Base-by-base conservation (phyloP, 2,329 filamentous ascomycete genomes). In the Fusarium sp. region DNA sequence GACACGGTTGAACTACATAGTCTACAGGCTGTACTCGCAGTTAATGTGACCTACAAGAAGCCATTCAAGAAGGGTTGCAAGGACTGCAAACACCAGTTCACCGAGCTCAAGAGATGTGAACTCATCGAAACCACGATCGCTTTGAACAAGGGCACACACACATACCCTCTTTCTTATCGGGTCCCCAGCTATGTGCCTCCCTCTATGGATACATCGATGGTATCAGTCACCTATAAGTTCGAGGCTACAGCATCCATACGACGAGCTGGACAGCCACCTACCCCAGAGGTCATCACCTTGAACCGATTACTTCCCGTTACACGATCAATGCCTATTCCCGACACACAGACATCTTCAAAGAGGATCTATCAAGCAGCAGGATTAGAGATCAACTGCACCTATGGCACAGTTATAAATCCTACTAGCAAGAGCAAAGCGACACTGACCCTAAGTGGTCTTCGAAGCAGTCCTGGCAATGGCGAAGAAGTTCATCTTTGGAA, bases 121-220 rank as follows among this genome's bases (percentile, higher is more conserved):
- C 58, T 75, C 3, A 50, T 75, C 9, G 42, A n/a, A n/a, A 47
- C 53, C 8, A 11, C 47, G 1, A 53, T 25, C 0, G 46, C 20
- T 4, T 20, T 75, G 0, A 8, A 40, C 1, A 27, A 7, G 5
- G 45, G 59, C 0, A 45, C 5, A 9, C 50, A 74, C 14, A 34
- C 88, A 34, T 96, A 95, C 77, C 95, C 95, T 24, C 97, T 97
- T 80, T 97, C 93, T 73, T 91, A 93, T 70, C 85, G 97, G 47
- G 87, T 98, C 32, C 90, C 91, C 1, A 95, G 95, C 18, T 88
- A 95, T 75, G 86, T 97, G 2, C 95, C 95, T 2, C 92, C 94
- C 0, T 92, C 90, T 27, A 92, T 92, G 75, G 90, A 94, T 75
- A 91, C 91, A 40, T 83, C 87, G 2, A 81, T 97, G 29, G 87